These are phyloP conservation scores for Gossypium longicalyx DNA, from an alignment of 345 rosid species.

Conservation along the genomic window DNA sequence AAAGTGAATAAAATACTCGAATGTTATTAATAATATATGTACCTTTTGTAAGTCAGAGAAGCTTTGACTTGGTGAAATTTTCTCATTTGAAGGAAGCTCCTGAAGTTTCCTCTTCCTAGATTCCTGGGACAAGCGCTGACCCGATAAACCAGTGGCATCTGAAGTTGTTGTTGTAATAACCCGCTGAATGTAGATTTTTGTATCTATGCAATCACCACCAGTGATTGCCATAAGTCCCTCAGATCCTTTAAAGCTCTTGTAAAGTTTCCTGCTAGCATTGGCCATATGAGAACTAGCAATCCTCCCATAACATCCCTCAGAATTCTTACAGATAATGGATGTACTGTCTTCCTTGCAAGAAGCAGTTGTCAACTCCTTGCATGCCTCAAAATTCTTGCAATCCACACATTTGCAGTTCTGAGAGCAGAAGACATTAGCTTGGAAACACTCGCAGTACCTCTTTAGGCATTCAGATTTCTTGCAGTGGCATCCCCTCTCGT, in stretches of 20 bases:
- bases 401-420: slow-evolving; percentile 47
- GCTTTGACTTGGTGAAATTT: slow-evolving; percentile 21
- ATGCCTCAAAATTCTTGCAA: slow-evolving; percentile 35
- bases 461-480: slow-evolving; percentile 46
- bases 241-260: slow-evolving; percentile 12
- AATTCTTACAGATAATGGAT: slow-evolving; percentile 13
- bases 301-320: slow-evolving; percentile 35
- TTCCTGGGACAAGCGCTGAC: slow-evolving; percentile 18
- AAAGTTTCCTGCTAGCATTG: slow-evolving; percentile 20
- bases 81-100: slow-evolving; percentile 25
- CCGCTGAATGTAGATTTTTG: slow-evolving; percentile 19
- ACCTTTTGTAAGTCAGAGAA: slow-evolving; percentile 21
- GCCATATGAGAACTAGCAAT: slow-evolving; percentile 31
- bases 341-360: slow-evolving; percentile 4
- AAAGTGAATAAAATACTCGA: slow-evolving; percentile 2
- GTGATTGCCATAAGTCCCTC: slow-evolving; percentile 1
- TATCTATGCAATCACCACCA: background rate
- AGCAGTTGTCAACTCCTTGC: slow-evolving; percentile 16
- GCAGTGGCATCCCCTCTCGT: slow-evolving; percentile 51
- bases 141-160: slow-evolving; percentile 21
- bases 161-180: slow-evolving; percentile 19
- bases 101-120: slow-evolving; percentile 33
- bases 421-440: slow-evolving; percentile 44
- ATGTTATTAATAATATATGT: background rate
- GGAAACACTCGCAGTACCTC: slow-evolving; percentile 62